Percentiles rank a stretch among this genome's conserved stretches.
Conservation (phyloP, 1,284 basidiomycete genomes). For the Nidula niveotomentosa region DNA sequence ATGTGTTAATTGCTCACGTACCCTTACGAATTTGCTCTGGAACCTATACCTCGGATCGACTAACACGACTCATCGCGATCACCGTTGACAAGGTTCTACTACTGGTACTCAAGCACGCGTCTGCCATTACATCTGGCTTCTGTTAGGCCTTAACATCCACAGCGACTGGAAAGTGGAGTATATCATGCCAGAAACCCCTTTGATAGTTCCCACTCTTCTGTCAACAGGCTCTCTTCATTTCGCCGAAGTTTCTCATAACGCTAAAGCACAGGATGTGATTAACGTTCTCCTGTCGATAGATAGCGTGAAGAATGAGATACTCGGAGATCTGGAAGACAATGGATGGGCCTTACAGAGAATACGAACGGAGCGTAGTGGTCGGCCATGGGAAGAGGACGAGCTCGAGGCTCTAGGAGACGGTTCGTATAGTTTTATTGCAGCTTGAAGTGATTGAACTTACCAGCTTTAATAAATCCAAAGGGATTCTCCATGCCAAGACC, state of each 20-base stretch:
- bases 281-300: slow-evolving; percentile 42
- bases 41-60: no score
- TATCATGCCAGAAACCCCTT: slow-evolving; percentile 17
- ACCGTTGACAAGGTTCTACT: no score
- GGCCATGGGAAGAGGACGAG: slow-evolving; percentile 70
- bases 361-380: slow-evolving; percentile 53
- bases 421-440: slow-evolving; percentile 25
- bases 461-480: slow-evolving; percentile 30
- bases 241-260: slow-evolving; percentile 51
- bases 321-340: slow-evolving; percentile 53
- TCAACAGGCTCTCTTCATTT: slow-evolving; percentile 63
- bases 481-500: slow-evolving; percentile 44
- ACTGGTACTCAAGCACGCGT: not conserved
- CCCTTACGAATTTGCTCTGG: no score
- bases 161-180: not conserved
- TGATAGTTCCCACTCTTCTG: slow-evolving; percentile 61
- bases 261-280: slow-evolving; percentile 60
- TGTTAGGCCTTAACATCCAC: not conserved
- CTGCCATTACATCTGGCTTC: not conserved
- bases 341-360: slow-evolving; percentile 72
- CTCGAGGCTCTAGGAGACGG: slow-evolving; percentile 64
- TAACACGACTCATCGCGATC: no score
- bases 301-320: slow-evolving; percentile 51
- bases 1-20: no score
- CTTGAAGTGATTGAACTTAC: not conserved